A percentile compares a stretch with the other conserved stretches of the same genome.
These are phyloP conservation scores for Botrytis byssoidea DNA, from an alignment of 2,329 filamentous ascomycete genomes.

Conservation along the genomic window DNA sequence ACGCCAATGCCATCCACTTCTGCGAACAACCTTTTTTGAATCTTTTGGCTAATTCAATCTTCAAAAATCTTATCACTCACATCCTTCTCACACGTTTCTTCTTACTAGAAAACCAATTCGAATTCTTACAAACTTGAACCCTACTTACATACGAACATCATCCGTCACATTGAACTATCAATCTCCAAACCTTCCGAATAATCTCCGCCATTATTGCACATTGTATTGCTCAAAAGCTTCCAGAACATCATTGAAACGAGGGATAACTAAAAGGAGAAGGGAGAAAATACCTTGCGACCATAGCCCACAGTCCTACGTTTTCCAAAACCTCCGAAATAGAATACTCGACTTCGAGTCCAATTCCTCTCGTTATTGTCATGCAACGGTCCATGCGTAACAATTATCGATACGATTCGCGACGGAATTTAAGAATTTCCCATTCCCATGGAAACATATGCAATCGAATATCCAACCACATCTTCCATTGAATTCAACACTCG, in stretches of 20 bases:
- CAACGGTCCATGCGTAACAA: conserved; percentile 28
- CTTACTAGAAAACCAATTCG: neutral
- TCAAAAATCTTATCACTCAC: neutral
- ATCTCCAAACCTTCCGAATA: neutral
- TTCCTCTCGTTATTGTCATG: conserved; percentile 28
- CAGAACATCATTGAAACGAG: conserved; percentile 2
- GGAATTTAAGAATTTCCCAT: conserved; percentile 24
- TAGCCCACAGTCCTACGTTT: neutral
- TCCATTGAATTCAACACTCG: neutral
- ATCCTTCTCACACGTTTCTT: neutral
- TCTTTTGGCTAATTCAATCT: neutral
- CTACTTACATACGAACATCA: neutral
- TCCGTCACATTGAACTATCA: conserved; percentile 6
- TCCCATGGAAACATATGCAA: conserved; percentile 28
- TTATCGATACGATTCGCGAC: conserved; percentile 7
- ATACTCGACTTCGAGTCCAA: conserved; percentile 25
- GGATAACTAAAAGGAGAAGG: neutral
- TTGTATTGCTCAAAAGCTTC: conserved; percentile 1
- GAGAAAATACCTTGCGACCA: neutral
- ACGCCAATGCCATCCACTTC: conserved; percentile 7
- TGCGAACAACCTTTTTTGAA: neutral
- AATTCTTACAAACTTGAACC: neutral
- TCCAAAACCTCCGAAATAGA: neutral
- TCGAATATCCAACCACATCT: conserved; percentile 18
- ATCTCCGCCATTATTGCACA: neutral